A percentile compares a stretch with the other conserved stretches of the same genome.
Evolutionary conservation across 345 rosid genomes (phyloP).

Genomic region (Pistacia integerrima): DNA sequence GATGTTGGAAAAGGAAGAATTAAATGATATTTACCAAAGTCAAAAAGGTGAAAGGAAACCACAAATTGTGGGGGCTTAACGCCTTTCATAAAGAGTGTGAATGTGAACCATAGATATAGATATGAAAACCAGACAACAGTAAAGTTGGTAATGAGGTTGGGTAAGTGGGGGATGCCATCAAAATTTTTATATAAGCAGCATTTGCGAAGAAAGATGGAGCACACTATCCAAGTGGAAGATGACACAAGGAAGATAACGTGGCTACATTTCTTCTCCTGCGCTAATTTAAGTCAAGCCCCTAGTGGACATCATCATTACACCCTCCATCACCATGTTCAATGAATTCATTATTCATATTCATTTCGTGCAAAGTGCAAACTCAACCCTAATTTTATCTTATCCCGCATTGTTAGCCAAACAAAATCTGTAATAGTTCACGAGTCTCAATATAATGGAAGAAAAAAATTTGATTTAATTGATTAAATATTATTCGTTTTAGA

Average conservation of each 20-base stretch:
- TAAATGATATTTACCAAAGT: conserved; percentile 16
- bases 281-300: conserved; percentile 23
- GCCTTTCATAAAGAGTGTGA: neutral
- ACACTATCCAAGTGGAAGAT: conserved; percentile 40
- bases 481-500: too few species aligned
- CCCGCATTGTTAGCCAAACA: too few species aligned
- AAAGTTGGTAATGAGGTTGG: neutral
- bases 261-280: conserved; percentile 9
- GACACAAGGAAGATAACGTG: conserved; percentile 31
- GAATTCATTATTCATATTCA: neutral
- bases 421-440: too few species aligned
- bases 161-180: conserved; percentile 10
- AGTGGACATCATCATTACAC: conserved; percentile 27
- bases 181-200: conserved; percentile 2
- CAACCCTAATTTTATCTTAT: too few species aligned
- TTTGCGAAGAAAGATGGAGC: conserved; percentile 26
- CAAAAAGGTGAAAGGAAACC: conserved; percentile 25
- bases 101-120: conserved; percentile 7
- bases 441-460: too few species aligned
- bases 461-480: too few species aligned
- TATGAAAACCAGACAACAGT: neutral
- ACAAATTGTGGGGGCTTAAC: conserved; percentile 8
- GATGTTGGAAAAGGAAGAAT: conserved; percentile 8
- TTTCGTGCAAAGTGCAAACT: too few species aligned
- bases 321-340: conserved; percentile 5